A percentile compares a stretch with the other conserved stretches of the same genome.
phyloP scores from a whole-genome alignment of 768 basidiomycete species.

The Candolleomyces aberdarensis region DNA sequence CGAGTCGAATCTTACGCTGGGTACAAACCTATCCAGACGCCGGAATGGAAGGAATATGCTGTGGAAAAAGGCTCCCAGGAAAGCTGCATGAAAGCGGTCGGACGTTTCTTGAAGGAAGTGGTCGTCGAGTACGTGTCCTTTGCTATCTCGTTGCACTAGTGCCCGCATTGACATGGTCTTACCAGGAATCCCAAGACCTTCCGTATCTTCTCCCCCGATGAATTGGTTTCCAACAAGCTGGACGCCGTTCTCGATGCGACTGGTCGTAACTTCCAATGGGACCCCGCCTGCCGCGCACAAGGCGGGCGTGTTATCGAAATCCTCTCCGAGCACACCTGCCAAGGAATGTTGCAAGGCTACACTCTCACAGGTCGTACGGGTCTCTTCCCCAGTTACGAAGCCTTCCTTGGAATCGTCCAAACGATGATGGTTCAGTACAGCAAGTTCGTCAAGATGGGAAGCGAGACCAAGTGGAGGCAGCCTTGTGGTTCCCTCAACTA shows the following conservation, averaged over 20 bases:
- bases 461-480: conserved; percentile 71
- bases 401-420: conserved; percentile 85
- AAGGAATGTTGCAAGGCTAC: conserved; percentile 91
- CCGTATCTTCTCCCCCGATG: conserved; percentile 91
- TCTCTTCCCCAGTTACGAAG: conserved; percentile 88
- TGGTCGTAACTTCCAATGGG: conserved; percentile 85
- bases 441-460: conserved; percentile 84
- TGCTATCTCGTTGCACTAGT: neutral
- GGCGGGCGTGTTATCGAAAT: conserved; percentile 89
- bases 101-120: conserved; percentile 53
- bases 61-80: conserved; percentile 54
- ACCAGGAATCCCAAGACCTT: conserved; percentile 70
- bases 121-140: conserved; percentile 43
- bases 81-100: conserved; percentile 77
- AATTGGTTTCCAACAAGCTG: conserved; percentile 84
- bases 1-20: conserved; percentile 63
- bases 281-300: conserved; percentile 56
- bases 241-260: conserved; percentile 71
- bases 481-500: conserved; percentile 76
- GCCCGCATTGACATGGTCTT: neutral
- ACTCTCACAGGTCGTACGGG: conserved; percentile 85
- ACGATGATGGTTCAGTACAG: conserved; percentile 90
- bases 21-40: conserved; percentile 58
- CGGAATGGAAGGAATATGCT: conserved; percentile 59
- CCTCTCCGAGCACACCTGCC: conserved; percentile 84